Base-by-base conservation (phyloP, 2,329 filamentous ascomycete species). In the Daldinia sp. region DNA sequence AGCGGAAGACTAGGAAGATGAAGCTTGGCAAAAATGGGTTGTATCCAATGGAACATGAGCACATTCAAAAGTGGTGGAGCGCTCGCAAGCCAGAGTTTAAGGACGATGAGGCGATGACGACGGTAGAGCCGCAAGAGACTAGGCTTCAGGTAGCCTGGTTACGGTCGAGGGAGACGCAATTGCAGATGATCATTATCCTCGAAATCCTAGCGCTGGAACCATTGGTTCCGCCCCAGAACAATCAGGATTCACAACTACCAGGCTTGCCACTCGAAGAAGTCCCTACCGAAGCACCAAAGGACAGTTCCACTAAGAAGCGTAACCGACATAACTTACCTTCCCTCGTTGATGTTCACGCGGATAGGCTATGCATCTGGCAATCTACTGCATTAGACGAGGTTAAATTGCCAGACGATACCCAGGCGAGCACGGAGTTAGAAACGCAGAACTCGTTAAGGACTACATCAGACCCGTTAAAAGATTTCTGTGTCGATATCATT, bases 281-380 rank as follows among this genome's bases (percentile, higher is more conserved):
- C 26, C 70, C 77, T 7, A 68, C 76, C 26, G 79, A 80, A 41
- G 68, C 74, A 9, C 77, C 75, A 37, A 79, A 80, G 44, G 79
- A 81, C 39, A 67, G 70, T 10, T 72, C 63, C 1, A 73, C 78
- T 20, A 90, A 87, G 78, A 92, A 90, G 73, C 80, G 84, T 39
- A 88, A 81, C 77, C 88, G 87, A 63, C 87, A 91, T 71, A 89
- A 93, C 72, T 81, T 93, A 6, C 85, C 86, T 0, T 81, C 89
- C 6, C 83, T 93, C 20, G 82, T 94, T 4, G 92, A 95, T 75
- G 83, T 93, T 0, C 87, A 94, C 58, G 87, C 93, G 6, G 93
- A 96, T 78, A 89, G 91, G 53, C 82, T 96, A 26, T 93, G 91
- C 74, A 96, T 96, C 67, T 95, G 92, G 92, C 91, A 94, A 76